Evolutionary conservation across 257 asterid genomes (phyloP), one percentile per base, ranked within the genome.

Genomic region (Vinca minor): DNA sequence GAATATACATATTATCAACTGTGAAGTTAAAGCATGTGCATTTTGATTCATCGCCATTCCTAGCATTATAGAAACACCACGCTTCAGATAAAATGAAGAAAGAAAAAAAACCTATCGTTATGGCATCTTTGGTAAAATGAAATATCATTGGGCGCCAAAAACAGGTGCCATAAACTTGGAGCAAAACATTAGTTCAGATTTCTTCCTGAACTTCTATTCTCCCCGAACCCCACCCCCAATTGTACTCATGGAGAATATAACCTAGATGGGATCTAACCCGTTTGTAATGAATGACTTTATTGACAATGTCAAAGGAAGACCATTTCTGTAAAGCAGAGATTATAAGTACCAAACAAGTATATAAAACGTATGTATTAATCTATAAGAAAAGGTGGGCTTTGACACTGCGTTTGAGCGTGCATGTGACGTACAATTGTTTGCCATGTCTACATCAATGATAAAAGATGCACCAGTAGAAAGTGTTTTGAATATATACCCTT

Each of bases 401-500:
- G n/a, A n/a, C n/a, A n/a, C n/a, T n/a, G n/a, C n/a, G n/a, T n/a
- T n/a, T n/a, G n/a, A n/a, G n/a, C n/a, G n/a, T n/a, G n/a, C n/a
- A n/a, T n/a, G n/a, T n/a, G n/a, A n/a, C n/a, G n/a, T n/a, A n/a
- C n/a, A n/a, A n/a, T n/a, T n/a, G n/a, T n/a, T n/a, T n/a, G n/a
- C n/a, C n/a, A n/a, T n/a, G n/a, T n/a, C n/a, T n/a, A n/a, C n/a
- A n/a, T n/a, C n/a, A n/a, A n/a, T n/a, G n/a, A n/a, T n/a, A n/a
- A n/a, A n/a, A n/a, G n/a, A n/a, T n/a, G n/a, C n/a, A n/a, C n/a
- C n/a, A n/a, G n/a, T n/a, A n/a, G n/a, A n/a, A n/a, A n/a, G n/a
- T n/a, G n/a, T n/a, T n/a, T n/a, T n/a, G n/a, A 46, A 31, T 85
- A 93, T 39, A 31, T 87, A 93, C 97, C 97, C 96, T 76, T 17